A percentile compares a stretch with the other conserved stretches of the same genome.
phyloP scores from a whole-genome alignment of 768 basidiomycete genomes.

The Mycena belliarum region DNA sequence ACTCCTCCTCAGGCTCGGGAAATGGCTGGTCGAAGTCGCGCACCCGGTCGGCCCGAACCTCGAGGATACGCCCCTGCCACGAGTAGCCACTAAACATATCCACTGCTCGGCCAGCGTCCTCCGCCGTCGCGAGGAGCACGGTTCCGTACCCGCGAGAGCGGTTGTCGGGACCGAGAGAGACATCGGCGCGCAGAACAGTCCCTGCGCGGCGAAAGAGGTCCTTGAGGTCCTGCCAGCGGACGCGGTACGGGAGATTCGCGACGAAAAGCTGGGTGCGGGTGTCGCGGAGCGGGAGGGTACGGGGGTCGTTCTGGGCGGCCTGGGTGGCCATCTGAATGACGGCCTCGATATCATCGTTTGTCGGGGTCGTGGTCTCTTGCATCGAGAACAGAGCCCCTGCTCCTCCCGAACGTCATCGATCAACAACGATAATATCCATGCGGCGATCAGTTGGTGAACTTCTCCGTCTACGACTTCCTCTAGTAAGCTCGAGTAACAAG shows the following conservation, averaged over 20 bases:
- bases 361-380: slow-evolving; percentile 24
- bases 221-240: slow-evolving; percentile 99
- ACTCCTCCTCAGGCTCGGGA: slow-evolving; percentile 23
- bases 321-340: slow-evolving; percentile 91
- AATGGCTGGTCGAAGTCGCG: slow-evolving; percentile 31
- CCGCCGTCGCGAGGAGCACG: slow-evolving; percentile 90
- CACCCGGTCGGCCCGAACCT: slow-evolving; percentile 83
- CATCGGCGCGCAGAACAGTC: slow-evolving; percentile 79
- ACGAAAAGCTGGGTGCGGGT: slow-evolving; percentile 95
- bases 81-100: slow-evolving; percentile 96
- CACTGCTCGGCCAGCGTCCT: slow-evolving; percentile 92
- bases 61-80: slow-evolving; percentile 93
- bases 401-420: slow-evolving; percentile 14
- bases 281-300: slow-evolving; percentile 58
- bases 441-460: too few relatives aligned
- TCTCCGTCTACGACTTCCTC: too few relatives aligned
- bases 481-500: too few relatives aligned
- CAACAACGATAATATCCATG: not conserved
- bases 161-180: slow-evolving; percentile 84
- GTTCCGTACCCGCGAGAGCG: slow-evolving; percentile 93
- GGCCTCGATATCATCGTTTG: slow-evolving; percentile 88
- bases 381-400: slow-evolving; percentile 4
- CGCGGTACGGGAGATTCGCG: slow-evolving; percentile 95
- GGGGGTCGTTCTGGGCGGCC: slow-evolving; percentile 49
- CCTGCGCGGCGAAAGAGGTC: slow-evolving; percentile 96